Percentiles rank a stretch among this genome's conserved stretches.
These are phyloP conservation scores for Pseudohyphozyma bogoriensis DNA, from an alignment of 768 basidiomycete species.

Conservation along the genomic window DNA sequence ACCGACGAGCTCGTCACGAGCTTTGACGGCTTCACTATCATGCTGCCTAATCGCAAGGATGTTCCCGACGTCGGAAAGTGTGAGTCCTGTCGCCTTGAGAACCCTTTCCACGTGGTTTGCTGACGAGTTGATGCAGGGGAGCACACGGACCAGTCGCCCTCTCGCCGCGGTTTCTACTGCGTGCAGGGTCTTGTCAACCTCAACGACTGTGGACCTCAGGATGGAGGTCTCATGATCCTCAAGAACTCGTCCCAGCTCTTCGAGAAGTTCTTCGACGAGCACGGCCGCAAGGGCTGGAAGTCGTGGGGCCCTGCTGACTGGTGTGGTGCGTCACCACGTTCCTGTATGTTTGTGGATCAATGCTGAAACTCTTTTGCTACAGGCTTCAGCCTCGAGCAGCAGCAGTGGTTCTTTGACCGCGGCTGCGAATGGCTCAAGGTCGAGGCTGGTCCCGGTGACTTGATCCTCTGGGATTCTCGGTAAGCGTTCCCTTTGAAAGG, in stretches of 20 bases:
- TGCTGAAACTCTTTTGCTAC: neutral
- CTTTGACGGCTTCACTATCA: constrained; percentile 29
- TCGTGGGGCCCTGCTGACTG: neutral
- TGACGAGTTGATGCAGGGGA: too few relatives aligned
- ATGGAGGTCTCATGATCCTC: constrained; percentile 33
- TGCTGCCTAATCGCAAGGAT: neutral
- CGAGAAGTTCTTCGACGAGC: constrained; percentile 21
- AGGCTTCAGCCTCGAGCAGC: constrained; percentile 23
- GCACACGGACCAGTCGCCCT: constrained; percentile 18
- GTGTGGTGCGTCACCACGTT: neutral
- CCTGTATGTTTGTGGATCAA: neutral
- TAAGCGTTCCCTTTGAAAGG: too few relatives aligned
- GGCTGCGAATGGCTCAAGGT: constrained; percentile 39
- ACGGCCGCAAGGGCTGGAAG: neutral
- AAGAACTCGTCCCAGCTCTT: constrained; percentile 23
- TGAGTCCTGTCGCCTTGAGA: neutral
- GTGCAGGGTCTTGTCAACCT: constrained; percentile 33
- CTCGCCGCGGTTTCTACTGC: constrained; percentile 15
- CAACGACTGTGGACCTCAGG: constrained; percentile 29
- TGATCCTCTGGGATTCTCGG: neutral
- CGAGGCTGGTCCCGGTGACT: neutral
- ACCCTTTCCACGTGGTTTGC: neutral
- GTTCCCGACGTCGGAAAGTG: neutral
- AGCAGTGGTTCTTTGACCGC: constrained; percentile 39
- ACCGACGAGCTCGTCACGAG: constrained; percentile 35